Evolutionary conservation across 495 filamentous ascomycete species (phyloP), one percentile per base, ranked within the genome.

Genomic region (Hypoxylon fuscum): DNA sequence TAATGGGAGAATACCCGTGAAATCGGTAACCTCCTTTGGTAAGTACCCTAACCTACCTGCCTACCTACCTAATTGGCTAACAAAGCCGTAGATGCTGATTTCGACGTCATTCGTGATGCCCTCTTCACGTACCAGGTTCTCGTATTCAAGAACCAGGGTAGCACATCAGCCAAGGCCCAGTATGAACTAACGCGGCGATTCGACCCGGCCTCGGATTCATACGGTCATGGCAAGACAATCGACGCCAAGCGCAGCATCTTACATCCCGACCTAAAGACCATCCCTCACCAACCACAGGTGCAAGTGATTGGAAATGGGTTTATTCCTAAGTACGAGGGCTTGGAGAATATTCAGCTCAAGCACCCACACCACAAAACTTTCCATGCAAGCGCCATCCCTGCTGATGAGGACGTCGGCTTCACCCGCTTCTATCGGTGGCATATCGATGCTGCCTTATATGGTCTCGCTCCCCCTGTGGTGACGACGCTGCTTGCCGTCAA

Each of bases 341-440:
- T 92, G 3, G 69, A 81, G 50, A 79, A 91, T 69, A 79, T 91
- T 67, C 81, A 77, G 32, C 79, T 92, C n/a, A 77, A 77, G 51
- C 89, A 92, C 68, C 89, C 89, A 0, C 88, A 92, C 65, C 88
- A 92, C 77, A 81, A 79, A 51, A 89, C 84, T 14, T 92, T 92
- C 70, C 88, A 91, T 70, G 83, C 85, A 40, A 80, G 84, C 32
- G 65, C 79, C 35, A 84, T 92, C 61, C 81, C 86, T 9, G 80
- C 77, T 14, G 79, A 82, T 2, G 85, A 89, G 42, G 88, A 91
- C 60, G 77, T 87, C 20, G 81, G 83, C 38, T 85, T 79, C 70
- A 91, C 89, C 4, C 84, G 88, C 20, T 92, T 90, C 73, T 91
- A 89, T 71, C 78, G 89, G 29, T 92, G 88, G 89, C 89, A 92